Base-by-base conservation (phyloP, 2,329 filamentous ascomycete genomes). In the Kalaharituber pfeilii region DNA sequence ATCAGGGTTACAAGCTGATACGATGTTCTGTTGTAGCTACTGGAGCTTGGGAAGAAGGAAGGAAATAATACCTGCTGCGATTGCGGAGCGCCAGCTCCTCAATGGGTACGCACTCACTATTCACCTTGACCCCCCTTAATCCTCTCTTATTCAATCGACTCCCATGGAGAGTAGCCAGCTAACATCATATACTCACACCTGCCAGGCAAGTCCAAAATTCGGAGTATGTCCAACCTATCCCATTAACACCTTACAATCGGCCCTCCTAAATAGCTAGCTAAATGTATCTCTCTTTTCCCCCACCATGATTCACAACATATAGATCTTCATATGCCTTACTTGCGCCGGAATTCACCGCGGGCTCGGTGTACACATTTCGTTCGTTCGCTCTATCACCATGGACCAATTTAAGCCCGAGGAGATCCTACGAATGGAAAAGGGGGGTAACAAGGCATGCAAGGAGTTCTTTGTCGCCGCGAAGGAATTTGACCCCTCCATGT, bases 351-450 rank as follows among this genome's bases (percentile, higher is more conserved):
- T 91, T 52, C 18, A 29, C 27, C 62, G 91, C 59, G 87, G 87
- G 2, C 79, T 98, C 27, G 91, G 91, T 58, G 91, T 98, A 30
- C 91, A 98, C 73, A 94, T 98, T 69, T 94, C 87, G 67, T 98
- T 98, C 71, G 88, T 98, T 60, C 84, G 91, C 57, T 91, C 84
- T 65, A 91, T 96, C 66, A 94, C 86, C 58, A 98, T 98, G 91
- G 91, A 98, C 72, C 87, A 87, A 55, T 96, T 98, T 75, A 98
- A 98, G 69, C 79, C 80, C 60, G 77, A 78, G 64, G 91, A 98
- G 70, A 89, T 96, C 65, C 82, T 86, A 69, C 83, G 88, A 62
- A 96, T 98, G 91, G 80, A 88, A 56, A 74, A 84, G 22, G 91
- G 89, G 47, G 91, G 91, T 53, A 98, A 98, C 70, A 80, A 83